Base-by-base conservation (phyloP, 345 rosid species). In the Trapa bicornis region DNA sequence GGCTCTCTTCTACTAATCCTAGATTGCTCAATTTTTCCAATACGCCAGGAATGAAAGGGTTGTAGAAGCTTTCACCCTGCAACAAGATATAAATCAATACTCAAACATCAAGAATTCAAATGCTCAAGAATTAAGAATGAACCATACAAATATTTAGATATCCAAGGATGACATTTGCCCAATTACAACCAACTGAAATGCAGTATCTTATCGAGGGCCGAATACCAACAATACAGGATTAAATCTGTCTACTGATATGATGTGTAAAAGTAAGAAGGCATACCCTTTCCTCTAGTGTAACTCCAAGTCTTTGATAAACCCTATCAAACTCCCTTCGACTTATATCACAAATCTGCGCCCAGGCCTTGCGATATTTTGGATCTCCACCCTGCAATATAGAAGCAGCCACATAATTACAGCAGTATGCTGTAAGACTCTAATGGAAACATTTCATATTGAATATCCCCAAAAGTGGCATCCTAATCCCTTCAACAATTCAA, bases 31-130 rank as follows among this genome's bases (percentile, higher is more conserved):
- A 71, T n/a, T 68, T 75, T 74, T 82, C 86, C 73, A 94, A 75
- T n/a, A 87, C 84, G 48, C 73, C 70, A 7, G 91, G 84, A 74
- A 94, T 91, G 75, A 74, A 75, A 0, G 89, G 95, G 72, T 94
- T 94, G 75, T 94, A 91, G 77, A 94, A 94, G 83, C 99, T 94
- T 81, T 94, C 99, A 29, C 99, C 99, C 97, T 94, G 78, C 68
- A 81, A 70, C 53, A 71, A 71, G 54, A 64, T 73, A 70, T 6
- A 22, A 63, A 39, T 39, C 1, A 35, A 12, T 37, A 52, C 39
- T 39, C 13, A 60, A n/a, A 61, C 43, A 61, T 47, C 14, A 52
- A 33, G 35, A 61, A 15, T 8, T 58, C 37, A 58, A 35, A 35
- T 11, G 37, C 37, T 58, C 32, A 1, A 35, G 38, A 32, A 58